Percentiles rank a stretch among this genome's conserved stretches.
Conservation (phyloP, 768 basidiomycete species). For the Rickenella mellea region DNA sequence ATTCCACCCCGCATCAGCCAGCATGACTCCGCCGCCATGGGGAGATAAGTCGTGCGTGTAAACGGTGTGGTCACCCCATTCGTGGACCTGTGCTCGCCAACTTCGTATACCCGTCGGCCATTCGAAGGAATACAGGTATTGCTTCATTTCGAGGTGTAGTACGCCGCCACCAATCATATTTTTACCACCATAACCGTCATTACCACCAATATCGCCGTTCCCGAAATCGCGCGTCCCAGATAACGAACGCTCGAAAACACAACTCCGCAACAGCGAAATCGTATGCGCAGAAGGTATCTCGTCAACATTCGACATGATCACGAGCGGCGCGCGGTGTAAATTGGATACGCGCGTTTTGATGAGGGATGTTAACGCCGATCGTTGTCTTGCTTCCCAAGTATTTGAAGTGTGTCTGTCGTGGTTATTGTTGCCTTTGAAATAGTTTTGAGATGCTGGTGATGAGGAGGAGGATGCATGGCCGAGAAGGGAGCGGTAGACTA, state of each 20-base stretch:
- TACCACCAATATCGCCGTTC: too few species aligned
- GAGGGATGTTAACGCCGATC: slow-evolving; percentile 39
- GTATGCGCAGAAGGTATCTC: slow-evolving; percentile 50
- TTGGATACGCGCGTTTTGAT: slow-evolving; percentile 26
- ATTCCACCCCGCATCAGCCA: slow-evolving; percentile 62
- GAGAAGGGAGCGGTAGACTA: slow-evolving; percentile 28
- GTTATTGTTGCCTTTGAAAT: too few species aligned
- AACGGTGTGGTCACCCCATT: slow-evolving; percentile 27
- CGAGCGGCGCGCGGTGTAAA: slow-evolving; percentile 27
- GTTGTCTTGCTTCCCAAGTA: slow-evolving; percentile 38
- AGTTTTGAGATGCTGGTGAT: too few species aligned
- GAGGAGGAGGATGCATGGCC: too few species aligned
- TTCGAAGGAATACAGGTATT: slow-evolving; percentile 53
- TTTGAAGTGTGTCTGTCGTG: slow-evolving; percentile 41
- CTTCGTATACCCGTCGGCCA: slow-evolving; percentile 45
- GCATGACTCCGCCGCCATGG: slow-evolving; percentile 33
- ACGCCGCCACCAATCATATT: too few species aligned
- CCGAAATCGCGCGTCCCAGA: too few species aligned
- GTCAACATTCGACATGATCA: slow-evolving; percentile 55
- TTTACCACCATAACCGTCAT: too few species aligned
- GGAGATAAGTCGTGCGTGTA: slow-evolving; percentile 23
- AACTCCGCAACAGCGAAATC: slow-evolving; percentile 38
- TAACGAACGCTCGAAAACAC: slow-evolving; percentile 41
- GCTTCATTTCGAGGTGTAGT: slow-evolving; percentile 55
- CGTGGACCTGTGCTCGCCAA: slow-evolving; percentile 48